Percentiles rank a stretch among this genome's conserved stretches.
These are phyloP conservation scores for Paspalum notatum DNA, from an alignment of 176 grass and related monocot species.

Conservation along the genomic window DNA sequence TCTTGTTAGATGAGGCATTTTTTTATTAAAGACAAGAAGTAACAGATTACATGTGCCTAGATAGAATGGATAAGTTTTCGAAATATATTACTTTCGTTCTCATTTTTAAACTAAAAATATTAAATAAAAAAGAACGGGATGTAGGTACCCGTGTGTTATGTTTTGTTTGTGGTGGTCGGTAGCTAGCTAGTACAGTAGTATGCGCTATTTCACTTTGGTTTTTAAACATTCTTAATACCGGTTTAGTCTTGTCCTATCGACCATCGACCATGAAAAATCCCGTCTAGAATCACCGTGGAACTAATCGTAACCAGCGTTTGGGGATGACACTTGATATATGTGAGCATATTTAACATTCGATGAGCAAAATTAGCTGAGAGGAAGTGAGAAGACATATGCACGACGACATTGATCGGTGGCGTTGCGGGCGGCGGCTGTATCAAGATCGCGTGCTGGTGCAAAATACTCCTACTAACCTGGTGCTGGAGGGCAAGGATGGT, in stretches of 20 bases:
- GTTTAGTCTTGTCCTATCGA: neutral
- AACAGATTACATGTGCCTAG: neutral
- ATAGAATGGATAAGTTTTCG: neutral
- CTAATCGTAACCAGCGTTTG: neutral
- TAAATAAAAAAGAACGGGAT: too few species aligned
- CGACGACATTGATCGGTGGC: neutral
- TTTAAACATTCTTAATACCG: too few species aligned
- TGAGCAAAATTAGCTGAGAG: neutral
- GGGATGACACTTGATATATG: neutral
- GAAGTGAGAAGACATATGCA: neutral
- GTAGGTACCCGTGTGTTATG: too few species aligned
- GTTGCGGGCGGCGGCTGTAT: neutral
- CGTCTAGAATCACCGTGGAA: neutral
- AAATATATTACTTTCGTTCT: neutral
- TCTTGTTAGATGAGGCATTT: constrained; percentile 1
- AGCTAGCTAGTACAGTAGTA: too few species aligned
- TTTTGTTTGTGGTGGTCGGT: too few species aligned
- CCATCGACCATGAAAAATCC: neutral
- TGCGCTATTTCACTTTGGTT: too few species aligned
- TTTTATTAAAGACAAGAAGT: neutral
- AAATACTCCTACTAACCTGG: constrained; percentile 41
- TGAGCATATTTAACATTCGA: neutral
- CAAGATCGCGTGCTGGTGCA: neutral
- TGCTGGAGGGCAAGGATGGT: constrained; percentile 77
- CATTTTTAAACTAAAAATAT: too few species aligned